phyloP scores from a whole-genome alignment of 2,329 filamentous ascomycete species.

The Neopestalotiopsis clavispora region DNA sequence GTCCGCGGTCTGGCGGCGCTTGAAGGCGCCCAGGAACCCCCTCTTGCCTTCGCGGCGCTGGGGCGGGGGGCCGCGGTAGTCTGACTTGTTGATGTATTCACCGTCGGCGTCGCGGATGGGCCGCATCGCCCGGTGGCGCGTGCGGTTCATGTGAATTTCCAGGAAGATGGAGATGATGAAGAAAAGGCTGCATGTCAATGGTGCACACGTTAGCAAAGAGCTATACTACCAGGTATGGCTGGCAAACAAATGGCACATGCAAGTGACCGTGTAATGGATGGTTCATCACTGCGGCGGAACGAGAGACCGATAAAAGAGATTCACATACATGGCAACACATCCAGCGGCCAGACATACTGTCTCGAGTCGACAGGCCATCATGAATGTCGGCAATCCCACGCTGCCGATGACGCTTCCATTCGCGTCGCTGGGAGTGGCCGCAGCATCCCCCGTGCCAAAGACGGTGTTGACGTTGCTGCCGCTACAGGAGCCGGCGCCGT shows the following conservation, averaged over 20 bases:
- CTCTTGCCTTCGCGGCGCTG: constrained; percentile 10
- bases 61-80: not conserved
- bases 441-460: constrained; percentile 1
- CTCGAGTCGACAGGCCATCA: not conserved
- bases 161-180: constrained; percentile 12
- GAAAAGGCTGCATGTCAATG: constrained; percentile 2
- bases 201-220: not conserved
- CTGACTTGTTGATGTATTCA: constrained; percentile 13
- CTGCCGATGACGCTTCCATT: not conserved
- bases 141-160: constrained; percentile 13
- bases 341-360: not conserved
- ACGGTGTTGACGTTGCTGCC: constrained; percentile 37
- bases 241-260: too few species aligned
- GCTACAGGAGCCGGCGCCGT: constrained; percentile 61
- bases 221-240: not conserved
- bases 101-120: constrained; percentile 10
- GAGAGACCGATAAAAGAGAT: not conserved
- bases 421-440: not conserved
- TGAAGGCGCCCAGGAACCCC: not conserved
- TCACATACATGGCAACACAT: constrained; percentile 2
- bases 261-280: too few species aligned
- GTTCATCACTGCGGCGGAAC: too few species aligned
- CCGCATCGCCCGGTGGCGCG: not conserved
- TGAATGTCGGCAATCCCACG: not conserved
- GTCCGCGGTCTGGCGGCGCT: not conserved